Evolutionary conservation across 1,284 basidiomycete genomes (phyloP), one percentile per base, ranked within the genome.

Genomic region (Butyriboletus pseudospeciosus): DNA sequence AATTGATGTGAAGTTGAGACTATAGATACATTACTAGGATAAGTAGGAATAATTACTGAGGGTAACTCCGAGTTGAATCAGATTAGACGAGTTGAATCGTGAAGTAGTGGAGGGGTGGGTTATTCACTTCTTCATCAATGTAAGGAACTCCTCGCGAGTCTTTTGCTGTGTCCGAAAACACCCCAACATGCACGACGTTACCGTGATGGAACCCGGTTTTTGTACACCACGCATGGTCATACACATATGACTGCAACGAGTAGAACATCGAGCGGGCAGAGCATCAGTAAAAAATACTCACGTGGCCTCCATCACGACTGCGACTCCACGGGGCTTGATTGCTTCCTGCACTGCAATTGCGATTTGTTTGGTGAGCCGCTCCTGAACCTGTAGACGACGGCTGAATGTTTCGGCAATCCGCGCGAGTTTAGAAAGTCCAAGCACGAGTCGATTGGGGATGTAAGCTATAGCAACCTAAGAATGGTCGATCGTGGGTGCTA

Each of bases 221-320:
- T 99, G 97, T 2, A 99, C 97, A 40, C 97, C 97, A 56, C 97
- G 87, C 95, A 99, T 99, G 2, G 95, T 94, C 97, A 99, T 99
- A 71, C 97, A 99, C 75, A 99, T 82, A 75, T 99, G 97, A 39
- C 94, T 96, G 67, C 7, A 51, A 32, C n/a, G 52, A 47, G 58
- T 41, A 58, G 60, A 57, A 53, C 46, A 55, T 43, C 62, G 58
- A 56, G 57, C 36, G 14, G 44, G 52, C n/a, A 47, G 45, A 57
- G 14, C 36, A 58, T 40, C 48, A 39, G 48, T 10, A 23, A 34
- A 56, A 51, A 13, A 41, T 5, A 82, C 92, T 74, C 71, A 94
- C 92, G 91, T 92, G 61, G 94, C 94, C 73, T 98, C 94, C 90
- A 98, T 97, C 30, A 99, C 97, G 58, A 99, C 97, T 1, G 95